phyloP scores from a whole-genome alignment of 1,284 basidiomycete species.

The Mycena citricolor region DNA sequence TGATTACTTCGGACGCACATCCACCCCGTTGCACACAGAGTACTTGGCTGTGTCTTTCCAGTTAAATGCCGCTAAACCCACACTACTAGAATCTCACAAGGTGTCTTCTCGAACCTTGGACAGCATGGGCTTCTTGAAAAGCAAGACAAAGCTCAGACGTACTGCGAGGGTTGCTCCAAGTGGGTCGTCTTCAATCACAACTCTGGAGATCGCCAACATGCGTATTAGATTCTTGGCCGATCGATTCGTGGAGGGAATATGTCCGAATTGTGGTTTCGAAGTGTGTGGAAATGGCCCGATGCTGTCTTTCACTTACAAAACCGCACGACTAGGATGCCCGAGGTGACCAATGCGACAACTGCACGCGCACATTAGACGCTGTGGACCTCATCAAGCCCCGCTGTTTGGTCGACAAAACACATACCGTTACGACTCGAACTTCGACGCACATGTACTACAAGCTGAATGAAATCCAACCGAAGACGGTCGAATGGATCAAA shows the following conservation, averaged over 20 bases:
- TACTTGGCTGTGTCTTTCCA: conserved; percentile 29
- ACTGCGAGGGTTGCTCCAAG: conserved; percentile 89
- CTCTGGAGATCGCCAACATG: not conserved
- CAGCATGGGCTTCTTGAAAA: conserved; percentile 77
- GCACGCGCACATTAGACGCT: conserved; percentile 89
- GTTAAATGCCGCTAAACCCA: conserved; percentile 15
- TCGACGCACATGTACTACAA: conserved; percentile 96
- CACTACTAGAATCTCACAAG: conserved; percentile 84
- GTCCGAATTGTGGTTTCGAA: conserved; percentile 86
- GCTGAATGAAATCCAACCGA: conserved; percentile 82
- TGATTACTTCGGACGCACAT: conserved; percentile 96
- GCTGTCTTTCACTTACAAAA: conserved; percentile 2
- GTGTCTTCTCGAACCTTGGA: conserved; percentile 82
- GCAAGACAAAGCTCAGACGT: conserved; percentile 89
- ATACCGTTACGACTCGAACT: conserved; percentile 70
- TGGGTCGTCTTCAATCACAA: conserved; percentile 34
- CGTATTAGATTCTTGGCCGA: conserved; percentile 91
- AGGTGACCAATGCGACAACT: conserved; percentile 98
- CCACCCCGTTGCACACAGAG: conserved; percentile 89
- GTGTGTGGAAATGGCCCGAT: conserved; percentile 37
- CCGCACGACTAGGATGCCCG: conserved; percentile 75
- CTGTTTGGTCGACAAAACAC: conserved; percentile 85
- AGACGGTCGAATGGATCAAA: conserved; percentile 88
- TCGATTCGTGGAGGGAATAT: conserved; percentile 92
- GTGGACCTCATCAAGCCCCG: conserved; percentile 95